Percentiles rank a stretch among this genome's conserved stretches.
These are phyloP conservation scores for Phytophthora fragariaefolia DNA, from an alignment of 352 stramenopile species.

Conservation along the genomic window DNA sequence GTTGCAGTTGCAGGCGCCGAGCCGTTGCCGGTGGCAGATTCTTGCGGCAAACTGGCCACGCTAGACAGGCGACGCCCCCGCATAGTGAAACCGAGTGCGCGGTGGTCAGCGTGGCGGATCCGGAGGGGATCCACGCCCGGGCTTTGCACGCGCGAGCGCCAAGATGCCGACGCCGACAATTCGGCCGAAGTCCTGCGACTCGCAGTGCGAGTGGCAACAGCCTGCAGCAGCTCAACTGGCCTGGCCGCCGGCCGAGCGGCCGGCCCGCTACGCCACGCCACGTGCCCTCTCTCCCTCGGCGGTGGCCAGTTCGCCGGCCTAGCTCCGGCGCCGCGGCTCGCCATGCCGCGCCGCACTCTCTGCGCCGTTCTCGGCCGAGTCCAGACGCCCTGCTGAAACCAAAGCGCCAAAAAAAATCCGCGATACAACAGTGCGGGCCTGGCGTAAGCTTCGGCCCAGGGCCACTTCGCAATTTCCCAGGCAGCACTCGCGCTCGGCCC, in stretches of 20 bases:
- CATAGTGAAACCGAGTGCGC: slow-evolving; percentile 31
- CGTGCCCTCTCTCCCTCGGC: neutral
- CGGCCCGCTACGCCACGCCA: no score
- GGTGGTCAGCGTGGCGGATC: slow-evolving; percentile 20
- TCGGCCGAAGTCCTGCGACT: no score
- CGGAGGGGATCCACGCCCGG: slow-evolving; percentile 14
- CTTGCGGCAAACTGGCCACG: slow-evolving; percentile 18
- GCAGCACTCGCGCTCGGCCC: neutral
- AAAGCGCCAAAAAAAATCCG: slow-evolving; percentile 44
- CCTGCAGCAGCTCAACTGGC: neutral
- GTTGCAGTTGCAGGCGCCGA: no score
- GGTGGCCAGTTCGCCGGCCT: neutral
- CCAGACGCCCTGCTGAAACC: slow-evolving; percentile 40
- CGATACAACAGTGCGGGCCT: slow-evolving; percentile 39
- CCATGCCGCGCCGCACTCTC: slow-evolving; percentile 13
- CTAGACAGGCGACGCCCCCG: slow-evolving; percentile 31
- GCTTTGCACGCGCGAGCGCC: slow-evolving; percentile 4
- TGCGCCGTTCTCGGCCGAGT: slow-evolving; percentile 24
- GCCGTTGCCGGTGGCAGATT: slow-evolving; percentile 31
- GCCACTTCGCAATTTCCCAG: slow-evolving; percentile 38
- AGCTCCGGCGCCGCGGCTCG: no score
- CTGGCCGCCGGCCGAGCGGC: no score
- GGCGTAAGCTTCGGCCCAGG: slow-evolving; percentile 33
- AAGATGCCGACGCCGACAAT: neutral
- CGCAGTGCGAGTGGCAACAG: no score